Conservation (phyloP, 2,329 filamentous ascomycete species). For the Waltergamsia citrina region DNA sequence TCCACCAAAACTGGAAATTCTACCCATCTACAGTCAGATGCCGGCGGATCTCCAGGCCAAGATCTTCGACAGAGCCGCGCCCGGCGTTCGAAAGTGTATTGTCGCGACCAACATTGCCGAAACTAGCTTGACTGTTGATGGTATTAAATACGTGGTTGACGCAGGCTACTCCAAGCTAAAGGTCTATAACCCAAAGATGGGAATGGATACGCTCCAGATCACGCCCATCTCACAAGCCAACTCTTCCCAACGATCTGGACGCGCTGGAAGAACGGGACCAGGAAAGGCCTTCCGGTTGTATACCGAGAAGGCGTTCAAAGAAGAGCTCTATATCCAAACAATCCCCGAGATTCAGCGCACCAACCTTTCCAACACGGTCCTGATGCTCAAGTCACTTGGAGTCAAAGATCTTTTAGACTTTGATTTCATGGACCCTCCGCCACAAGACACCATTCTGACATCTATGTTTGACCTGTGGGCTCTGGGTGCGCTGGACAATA, state of each 20-base stretch:
- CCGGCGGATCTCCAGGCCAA: constrained; percentile 95
- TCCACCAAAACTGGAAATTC: constrained; percentile 84
- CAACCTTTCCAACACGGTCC: constrained; percentile 88
- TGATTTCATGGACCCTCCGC: constrained; percentile 98
- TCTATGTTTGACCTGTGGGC: constrained; percentile 98
- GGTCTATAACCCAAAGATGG: constrained; percentile 97
- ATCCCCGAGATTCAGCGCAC: constrained; percentile 97
- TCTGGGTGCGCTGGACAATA: constrained; percentile 83
- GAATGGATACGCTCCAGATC: constrained; percentile 97
- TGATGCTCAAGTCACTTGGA: constrained; percentile 87
- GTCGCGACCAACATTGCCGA: constrained; percentile 98
- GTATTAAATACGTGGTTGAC: constrained; percentile 98
- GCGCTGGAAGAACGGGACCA: constrained; percentile 87
- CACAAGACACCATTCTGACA: constrained; percentile 94
- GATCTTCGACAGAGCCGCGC: constrained; percentile 86
- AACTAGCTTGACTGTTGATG: constrained; percentile 94
- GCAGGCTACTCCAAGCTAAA: constrained; percentile 95
- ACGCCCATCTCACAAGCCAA: constrained; percentile 97
- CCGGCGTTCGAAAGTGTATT: constrained; percentile 92
- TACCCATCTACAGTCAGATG: constrained; percentile 99
- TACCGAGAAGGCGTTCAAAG: constrained; percentile 89
- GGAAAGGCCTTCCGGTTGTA: constrained; percentile 92
- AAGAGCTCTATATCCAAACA: constrained; percentile 92
- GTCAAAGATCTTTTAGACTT: constrained; percentile 94
- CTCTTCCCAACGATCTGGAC: constrained; percentile 83